A percentile compares a stretch with the other conserved stretches of the same genome.
These are phyloP conservation scores for Monilinia polystroma DNA, from an alignment of 2,329 filamentous ascomycete species.

Conservation along the genomic window DNA sequence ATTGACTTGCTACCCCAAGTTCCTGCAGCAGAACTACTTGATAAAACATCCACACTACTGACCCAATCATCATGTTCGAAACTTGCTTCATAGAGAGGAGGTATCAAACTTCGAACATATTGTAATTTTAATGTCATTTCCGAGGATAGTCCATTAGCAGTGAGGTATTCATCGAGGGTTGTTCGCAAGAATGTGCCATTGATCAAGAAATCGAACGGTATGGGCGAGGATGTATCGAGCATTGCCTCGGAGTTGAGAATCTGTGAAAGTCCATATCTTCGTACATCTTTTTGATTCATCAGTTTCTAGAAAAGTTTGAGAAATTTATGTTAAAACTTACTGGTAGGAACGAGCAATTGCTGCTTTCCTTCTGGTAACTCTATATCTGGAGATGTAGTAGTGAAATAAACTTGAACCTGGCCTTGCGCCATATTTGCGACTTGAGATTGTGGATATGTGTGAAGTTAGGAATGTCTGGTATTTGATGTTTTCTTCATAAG, in stretches of 20 bases:
- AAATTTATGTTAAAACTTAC: constrained; percentile 41
- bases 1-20: constrained; percentile 53
- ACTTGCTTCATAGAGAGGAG: constrained; percentile 82
- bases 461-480: not conserved
- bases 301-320: not conserved
- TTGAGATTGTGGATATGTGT: not conserved
- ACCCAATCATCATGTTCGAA: constrained; percentile 99
- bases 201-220: constrained; percentile 92
- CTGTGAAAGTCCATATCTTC: constrained; percentile 67
- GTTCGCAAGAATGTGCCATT: constrained; percentile 90
- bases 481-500: not conserved
- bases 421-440: constrained; percentile 32
- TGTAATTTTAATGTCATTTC: constrained; percentile 86
- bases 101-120: constrained; percentile 89
- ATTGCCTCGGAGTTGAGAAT: constrained; percentile 72
- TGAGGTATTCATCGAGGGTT: constrained; percentile 87
- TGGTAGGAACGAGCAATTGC: constrained; percentile 61
- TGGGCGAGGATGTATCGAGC: constrained; percentile 62
- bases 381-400: constrained; percentile 60
- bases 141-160: constrained; percentile 79
- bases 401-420: constrained; percentile 68
- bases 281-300: constrained; percentile 53
- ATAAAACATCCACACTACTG: constrained; percentile 79
- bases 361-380: constrained; percentile 61
- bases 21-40: constrained; percentile 60